Percentiles rank a stretch among this genome's conserved stretches.
Conservation (phyloP, 2,329 filamentous ascomycete genomes). For the Mollisia scopiformis region DNA sequence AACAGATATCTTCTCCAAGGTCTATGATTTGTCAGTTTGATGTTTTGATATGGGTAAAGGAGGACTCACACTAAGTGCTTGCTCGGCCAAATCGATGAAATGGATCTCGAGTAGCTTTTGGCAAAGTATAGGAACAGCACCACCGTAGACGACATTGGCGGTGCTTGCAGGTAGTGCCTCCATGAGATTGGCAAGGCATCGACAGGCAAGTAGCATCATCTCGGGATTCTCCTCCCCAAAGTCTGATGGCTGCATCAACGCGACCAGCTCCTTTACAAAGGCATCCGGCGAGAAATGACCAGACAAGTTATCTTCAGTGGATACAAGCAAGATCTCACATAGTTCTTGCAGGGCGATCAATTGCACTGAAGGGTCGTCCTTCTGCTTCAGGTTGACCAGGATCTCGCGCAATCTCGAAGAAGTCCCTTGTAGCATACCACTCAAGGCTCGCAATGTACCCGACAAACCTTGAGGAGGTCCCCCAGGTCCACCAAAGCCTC, state of each 20-base stretch:
- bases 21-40: constrained; percentile 47
- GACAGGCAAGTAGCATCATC: constrained; percentile 94
- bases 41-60: constrained; percentile 14
- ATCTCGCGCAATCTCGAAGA: constrained; percentile 79
- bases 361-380: constrained; percentile 85
- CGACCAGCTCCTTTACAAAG: constrained; percentile 92
- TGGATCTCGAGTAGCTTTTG: constrained; percentile 94
- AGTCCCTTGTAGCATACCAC: constrained; percentile 88
- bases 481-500: constrained; percentile 67
- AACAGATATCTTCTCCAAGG: constrained; percentile 94
- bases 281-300: constrained; percentile 94
- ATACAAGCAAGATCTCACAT: constrained; percentile 90
- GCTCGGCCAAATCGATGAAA: constrained; percentile 96
- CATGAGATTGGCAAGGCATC: constrained; percentile 96
- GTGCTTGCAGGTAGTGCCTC: constrained; percentile 92
- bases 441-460: constrained; percentile 82
- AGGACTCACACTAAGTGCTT: constrained; percentile 75
- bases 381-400: constrained; percentile 74
- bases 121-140: constrained; percentile 91
- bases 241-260: constrained; percentile 88
- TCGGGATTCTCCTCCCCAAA: constrained; percentile 88
- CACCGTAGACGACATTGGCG: constrained; percentile 95
- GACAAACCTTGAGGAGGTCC: constrained; percentile 69
- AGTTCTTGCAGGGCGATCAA: constrained; percentile 91
- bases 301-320: constrained; percentile 93